phyloP scores from a whole-genome alignment of 2,329 filamentous ascomycete species.

The Akanthomyces muscarius region DNA sequence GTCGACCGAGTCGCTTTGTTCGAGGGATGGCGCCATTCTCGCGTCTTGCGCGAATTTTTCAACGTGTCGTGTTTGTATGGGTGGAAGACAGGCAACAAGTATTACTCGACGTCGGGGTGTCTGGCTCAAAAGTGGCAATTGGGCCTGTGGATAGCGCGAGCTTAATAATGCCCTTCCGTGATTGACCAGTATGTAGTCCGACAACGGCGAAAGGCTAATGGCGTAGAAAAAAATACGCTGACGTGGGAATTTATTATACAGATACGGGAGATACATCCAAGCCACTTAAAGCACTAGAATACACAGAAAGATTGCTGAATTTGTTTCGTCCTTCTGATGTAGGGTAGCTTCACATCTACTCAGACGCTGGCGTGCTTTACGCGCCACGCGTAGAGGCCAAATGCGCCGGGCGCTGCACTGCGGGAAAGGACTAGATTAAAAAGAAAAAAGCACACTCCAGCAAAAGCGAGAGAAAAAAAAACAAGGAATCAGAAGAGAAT shows the following conservation, averaged over 20 bases:
- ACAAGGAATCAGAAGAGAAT: neutral
- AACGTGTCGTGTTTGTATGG: neutral
- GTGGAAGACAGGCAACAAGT: neutral
- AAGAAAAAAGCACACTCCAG: neutral
- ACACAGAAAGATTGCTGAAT: neutral
- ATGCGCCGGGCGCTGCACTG: too few species aligned
- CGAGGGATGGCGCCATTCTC: constrained; percentile 75
- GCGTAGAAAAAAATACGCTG: neutral
- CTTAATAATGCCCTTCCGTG: constrained; percentile 22
- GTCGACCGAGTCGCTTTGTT: constrained; percentile 62
- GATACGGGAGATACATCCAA: neutral
- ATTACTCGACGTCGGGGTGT: neutral
- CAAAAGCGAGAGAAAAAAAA: neutral
- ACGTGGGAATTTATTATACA: too few species aligned
- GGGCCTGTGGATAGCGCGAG: constrained; percentile 15
- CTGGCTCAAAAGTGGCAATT: constrained; percentile 8
- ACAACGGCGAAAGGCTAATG: neutral
- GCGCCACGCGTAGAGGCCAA: neutral
- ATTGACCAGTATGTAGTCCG: constrained; percentile 1
- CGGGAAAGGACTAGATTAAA: too few species aligned
- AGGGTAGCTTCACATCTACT: neutral
- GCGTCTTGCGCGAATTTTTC: neutral
- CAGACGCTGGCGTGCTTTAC: neutral
- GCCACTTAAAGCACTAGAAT: neutral
- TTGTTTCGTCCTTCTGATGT: neutral